Conservation (phyloP, 1,139 yeast species). For the Meyerozyma carpophila region DNA sequence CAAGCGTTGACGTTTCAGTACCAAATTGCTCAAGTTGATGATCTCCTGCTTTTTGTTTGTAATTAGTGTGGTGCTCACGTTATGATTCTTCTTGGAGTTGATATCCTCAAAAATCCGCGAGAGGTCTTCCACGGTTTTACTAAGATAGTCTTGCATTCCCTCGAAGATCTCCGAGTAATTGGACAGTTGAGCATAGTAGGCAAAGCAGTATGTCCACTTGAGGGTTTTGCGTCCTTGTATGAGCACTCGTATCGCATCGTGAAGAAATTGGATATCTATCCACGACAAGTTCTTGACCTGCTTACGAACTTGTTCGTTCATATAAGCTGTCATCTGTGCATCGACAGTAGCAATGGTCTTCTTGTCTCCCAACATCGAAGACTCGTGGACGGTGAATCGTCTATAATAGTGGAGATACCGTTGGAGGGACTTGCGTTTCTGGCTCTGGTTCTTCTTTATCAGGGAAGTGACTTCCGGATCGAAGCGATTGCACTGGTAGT, state of each 20-base stretch:
- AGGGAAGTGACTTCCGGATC: conserved; percentile 33
- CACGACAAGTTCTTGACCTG: conserved; percentile 50
- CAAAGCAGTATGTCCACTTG: conserved; percentile 89
- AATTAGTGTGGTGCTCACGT: conserved; percentile 17
- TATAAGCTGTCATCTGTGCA: conserved; percentile 50
- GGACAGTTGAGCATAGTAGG: conserved; percentile 55
- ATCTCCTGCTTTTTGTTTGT: conserved; percentile 40
- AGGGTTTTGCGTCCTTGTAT: conserved; percentile 70
- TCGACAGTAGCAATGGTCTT: conserved; percentile 60
- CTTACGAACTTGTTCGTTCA: conserved; percentile 47
- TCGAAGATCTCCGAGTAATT: conserved; percentile 61
- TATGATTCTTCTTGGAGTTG: conserved; percentile 33
- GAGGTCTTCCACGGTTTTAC: conserved; percentile 71
- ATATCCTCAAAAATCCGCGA: conserved; percentile 65
- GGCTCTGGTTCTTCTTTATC: conserved; percentile 27
- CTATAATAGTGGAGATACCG: conserved; percentile 76
- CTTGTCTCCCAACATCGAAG: conserved; percentile 70
- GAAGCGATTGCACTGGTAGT: conserved; percentile 64
- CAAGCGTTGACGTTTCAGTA: conserved; percentile 43
- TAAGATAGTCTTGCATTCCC: conserved; percentile 66
- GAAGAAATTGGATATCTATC: conserved; percentile 84
- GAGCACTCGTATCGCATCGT: conserved; percentile 63
- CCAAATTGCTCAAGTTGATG: conserved; percentile 41
- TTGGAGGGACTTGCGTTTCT: conserved; percentile 42
- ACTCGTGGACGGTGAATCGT: conserved; percentile 71